Conservation (phyloP, 768 basidiomycete species). For the Xerocomellus amylosporus region DNA sequence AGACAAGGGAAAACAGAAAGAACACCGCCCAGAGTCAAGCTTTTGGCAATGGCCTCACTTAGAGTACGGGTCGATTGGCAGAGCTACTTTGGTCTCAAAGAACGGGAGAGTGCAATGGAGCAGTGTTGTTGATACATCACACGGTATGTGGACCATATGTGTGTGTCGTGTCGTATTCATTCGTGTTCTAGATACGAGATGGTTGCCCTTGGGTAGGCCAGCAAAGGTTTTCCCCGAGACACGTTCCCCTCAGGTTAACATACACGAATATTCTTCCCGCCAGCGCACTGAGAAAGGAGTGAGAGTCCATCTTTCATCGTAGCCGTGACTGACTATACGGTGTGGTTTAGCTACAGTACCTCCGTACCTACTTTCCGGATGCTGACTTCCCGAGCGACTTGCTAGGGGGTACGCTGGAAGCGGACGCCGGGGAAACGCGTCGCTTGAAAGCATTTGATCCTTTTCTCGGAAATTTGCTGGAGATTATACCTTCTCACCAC, state of each 20-base stretch:
- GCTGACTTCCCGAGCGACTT: conserved; percentile 71
- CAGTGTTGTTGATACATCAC: conserved; percentile 34
- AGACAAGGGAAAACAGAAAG: conserved; percentile 23
- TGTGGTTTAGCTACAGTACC: conserved; percentile 58
- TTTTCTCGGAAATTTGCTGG: conserved; percentile 52
- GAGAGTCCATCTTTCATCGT: conserved; percentile 14
- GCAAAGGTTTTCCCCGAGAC: conserved; percentile 59
- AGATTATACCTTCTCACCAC: conserved; percentile 34
- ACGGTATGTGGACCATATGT: conserved; percentile 18
- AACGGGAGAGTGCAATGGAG: conserved; percentile 53
- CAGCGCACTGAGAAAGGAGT: conserved; percentile 69
- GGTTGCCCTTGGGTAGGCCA: conserved; percentile 32
- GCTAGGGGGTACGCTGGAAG: conserved; percentile 52
- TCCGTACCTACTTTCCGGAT: conserved; percentile 69
- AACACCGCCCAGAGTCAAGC: conserved; percentile 26
- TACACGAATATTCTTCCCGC: conserved; percentile 34
- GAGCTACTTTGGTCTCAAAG: conserved; percentile 50
- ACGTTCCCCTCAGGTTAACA: conserved; percentile 35
- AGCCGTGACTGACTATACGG: neutral
- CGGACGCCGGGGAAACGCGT: conserved; percentile 39
- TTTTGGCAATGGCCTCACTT: conserved; percentile 50
- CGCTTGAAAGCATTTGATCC: conserved; percentile 53
- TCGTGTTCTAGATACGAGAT: conserved; percentile 28
- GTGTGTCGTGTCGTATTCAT: conserved; percentile 4
- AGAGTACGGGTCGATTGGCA: conserved; percentile 53